phyloP scores from a whole-genome alignment of 140 eudicot species.

The Stevia rebaudiana region DNA sequence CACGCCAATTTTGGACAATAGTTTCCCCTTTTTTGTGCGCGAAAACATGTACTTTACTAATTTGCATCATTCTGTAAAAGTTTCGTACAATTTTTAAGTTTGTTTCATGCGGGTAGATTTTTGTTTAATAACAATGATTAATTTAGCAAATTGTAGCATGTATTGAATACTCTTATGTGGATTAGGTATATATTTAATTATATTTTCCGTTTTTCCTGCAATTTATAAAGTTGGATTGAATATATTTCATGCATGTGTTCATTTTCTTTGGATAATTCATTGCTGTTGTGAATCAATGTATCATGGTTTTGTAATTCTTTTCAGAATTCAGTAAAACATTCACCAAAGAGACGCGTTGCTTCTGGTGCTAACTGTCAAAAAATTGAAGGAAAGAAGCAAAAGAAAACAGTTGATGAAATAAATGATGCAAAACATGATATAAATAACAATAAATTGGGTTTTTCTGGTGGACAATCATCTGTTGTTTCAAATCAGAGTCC shows the following conservation, averaged over 20 bases:
- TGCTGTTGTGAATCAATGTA: not conserved
- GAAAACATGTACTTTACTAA: not conserved
- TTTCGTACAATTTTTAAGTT: not conserved
- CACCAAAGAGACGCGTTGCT: conserved; percentile 25
- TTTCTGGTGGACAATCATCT: conserved; percentile 14
- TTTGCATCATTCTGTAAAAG: not conserved
- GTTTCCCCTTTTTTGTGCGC: not conserved
- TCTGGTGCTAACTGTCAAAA: conserved; percentile 16
- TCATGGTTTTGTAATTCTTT: conserved; percentile 6
- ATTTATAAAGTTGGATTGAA: not conserved
- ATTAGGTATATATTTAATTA: no score
- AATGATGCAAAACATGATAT: conserved; percentile 17
- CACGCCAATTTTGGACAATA: no score
- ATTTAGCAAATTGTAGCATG: not conserved
- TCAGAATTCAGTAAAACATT: conserved; percentile 26
- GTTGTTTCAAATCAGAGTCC: conserved; percentile 11
- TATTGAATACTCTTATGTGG: no score
- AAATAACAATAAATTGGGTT: not conserved
- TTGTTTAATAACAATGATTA: not conserved
- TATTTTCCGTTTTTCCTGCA: not conserved
- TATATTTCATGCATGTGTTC: not conserved
- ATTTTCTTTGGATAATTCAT: not conserved
- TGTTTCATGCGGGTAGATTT: not conserved
- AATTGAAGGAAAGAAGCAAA: conserved; percentile 50
- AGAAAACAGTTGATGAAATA: conserved; percentile 29